Percentiles rank a stretch among this genome's conserved stretches.
Evolutionary conservation across 192 early-diverging fungal genomes (phyloP).

Genomic region (Backusella morwellensis): DNA sequence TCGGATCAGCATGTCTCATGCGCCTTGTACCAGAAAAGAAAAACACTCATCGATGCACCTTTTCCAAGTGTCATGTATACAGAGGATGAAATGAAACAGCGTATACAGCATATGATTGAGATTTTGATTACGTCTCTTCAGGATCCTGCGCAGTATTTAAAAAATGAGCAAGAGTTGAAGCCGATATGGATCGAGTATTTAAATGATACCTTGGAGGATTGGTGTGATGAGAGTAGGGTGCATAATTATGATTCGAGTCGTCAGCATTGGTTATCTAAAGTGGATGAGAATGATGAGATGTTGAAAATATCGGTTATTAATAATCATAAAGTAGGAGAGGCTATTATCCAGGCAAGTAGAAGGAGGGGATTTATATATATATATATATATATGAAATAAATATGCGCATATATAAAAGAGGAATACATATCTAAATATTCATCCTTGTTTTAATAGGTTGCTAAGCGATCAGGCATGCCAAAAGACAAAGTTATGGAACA

Average conservation of each 20-base stretch:
- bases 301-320: conserved; percentile 5
- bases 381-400: no score
- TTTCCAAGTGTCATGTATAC: conserved; percentile 20
- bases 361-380: not conserved
- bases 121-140: not conserved
- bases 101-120: conserved; percentile 17
- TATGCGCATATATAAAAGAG: no score
- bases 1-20: not conserved
- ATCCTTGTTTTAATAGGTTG: not conserved
- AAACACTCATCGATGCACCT: conserved; percentile 4
- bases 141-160: not conserved
- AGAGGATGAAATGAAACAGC: conserved; percentile 15
- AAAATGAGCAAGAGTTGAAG: not conserved
- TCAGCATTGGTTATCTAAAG: not conserved
- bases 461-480: conserved; percentile 14
- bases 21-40: not conserved
- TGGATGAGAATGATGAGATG: conserved; percentile 8
- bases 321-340: conserved; percentile 11
- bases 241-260: not conserved
- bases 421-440: no score
- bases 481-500: conserved; percentile 7
- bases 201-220: conserved; percentile 18
- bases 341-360: conserved; percentile 1
- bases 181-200: conserved; percentile 14
- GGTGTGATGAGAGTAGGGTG: conserved; percentile 4